Percentiles rank a stretch among this genome's conserved stretches.
Conservation (phyloP, 2,329 filamentous ascomycete species). For the Onygenales sp. region DNA sequence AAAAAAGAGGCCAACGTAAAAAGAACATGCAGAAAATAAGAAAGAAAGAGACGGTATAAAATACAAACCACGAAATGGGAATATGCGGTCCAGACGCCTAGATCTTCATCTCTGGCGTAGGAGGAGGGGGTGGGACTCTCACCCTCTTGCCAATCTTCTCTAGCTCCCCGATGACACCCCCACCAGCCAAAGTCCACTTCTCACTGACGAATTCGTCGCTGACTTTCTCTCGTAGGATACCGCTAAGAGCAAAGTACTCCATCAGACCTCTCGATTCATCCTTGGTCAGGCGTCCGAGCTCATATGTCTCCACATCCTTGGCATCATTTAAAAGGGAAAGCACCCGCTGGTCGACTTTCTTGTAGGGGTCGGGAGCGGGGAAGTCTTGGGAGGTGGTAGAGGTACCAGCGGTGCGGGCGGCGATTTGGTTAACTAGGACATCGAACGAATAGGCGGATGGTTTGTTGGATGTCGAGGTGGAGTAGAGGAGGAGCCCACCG, state of each 20-base stretch:
- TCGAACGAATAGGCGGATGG: conserved; percentile 58
- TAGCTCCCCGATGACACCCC: conserved; percentile 77
- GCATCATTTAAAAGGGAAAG: conserved; percentile 31
- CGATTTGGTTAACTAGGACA: conserved; percentile 49
- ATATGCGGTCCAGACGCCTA: neutral
- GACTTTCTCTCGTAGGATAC: conserved; percentile 61
- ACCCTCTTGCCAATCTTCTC: conserved; percentile 54
- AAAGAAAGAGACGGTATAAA: neutral
- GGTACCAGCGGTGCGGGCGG: conserved; percentile 33
- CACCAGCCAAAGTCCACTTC: conserved; percentile 74
- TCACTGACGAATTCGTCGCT: conserved; percentile 64
- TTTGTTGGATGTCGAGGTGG: conserved; percentile 63
- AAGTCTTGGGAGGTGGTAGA: conserved; percentile 29
- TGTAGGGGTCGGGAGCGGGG: conserved; percentile 44
- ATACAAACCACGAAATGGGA: neutral
- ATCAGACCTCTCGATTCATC: conserved; percentile 68
- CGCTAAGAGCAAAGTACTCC: conserved; percentile 89
- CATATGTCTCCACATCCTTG: conserved; percentile 38
- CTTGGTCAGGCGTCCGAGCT: conserved; percentile 60
- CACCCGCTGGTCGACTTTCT: conserved; percentile 43
- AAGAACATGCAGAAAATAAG: neutral
- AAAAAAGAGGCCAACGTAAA: neutral
- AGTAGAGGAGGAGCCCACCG: conserved; percentile 69
- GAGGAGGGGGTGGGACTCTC: conserved; percentile 16
- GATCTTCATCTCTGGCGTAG: neutral